These are phyloP conservation scores for Lipomyces sp. DNA, from an alignment of 805 yeast genomes.

Conservation along the genomic window DNA sequence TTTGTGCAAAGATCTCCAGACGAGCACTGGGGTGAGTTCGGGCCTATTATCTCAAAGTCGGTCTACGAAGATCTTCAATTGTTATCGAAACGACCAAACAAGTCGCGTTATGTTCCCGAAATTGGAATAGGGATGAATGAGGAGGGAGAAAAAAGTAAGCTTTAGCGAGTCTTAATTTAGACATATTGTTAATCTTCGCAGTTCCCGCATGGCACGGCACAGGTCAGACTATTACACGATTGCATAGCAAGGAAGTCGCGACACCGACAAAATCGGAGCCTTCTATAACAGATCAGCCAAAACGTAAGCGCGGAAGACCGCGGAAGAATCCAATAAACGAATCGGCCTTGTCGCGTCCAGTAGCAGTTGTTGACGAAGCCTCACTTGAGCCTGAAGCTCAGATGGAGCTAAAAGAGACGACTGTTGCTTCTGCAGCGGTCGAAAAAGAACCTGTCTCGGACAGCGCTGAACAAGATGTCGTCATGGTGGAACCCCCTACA, in stretches of 20 bases:
- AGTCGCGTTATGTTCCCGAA: not conserved
- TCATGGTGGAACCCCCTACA: not conserved
- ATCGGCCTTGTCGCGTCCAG: not conserved
- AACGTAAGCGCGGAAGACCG: constrained; percentile 36
- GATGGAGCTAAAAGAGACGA: not conserved
- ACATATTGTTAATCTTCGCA: not conserved
- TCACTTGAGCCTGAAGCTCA: not conserved
- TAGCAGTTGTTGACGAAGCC: not conserved
- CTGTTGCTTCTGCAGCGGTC: not conserved
- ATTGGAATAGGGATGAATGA: constrained; percentile 6
- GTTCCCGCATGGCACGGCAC: constrained; percentile 18
- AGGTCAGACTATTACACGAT: not conserved
- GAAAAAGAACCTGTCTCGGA: not conserved
- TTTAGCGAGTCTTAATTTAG: not conserved
- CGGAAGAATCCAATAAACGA: constrained; percentile 23
- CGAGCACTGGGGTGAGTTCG: constrained; percentile 43
- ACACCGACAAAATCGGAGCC: not conserved
- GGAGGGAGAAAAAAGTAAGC: constrained; percentile 6
- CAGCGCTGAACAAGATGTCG: not conserved
- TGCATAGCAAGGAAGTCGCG: not conserved
- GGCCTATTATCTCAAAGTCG: constrained; percentile 19
- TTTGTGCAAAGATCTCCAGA: constrained; percentile 43
- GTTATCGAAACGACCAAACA: constrained; percentile 6
- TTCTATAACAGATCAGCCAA: not conserved
- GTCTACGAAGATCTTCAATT: not conserved